phyloP scores from a whole-genome alignment of 176 grass and related monocot species.

The Aechmea fasciata region DNA sequence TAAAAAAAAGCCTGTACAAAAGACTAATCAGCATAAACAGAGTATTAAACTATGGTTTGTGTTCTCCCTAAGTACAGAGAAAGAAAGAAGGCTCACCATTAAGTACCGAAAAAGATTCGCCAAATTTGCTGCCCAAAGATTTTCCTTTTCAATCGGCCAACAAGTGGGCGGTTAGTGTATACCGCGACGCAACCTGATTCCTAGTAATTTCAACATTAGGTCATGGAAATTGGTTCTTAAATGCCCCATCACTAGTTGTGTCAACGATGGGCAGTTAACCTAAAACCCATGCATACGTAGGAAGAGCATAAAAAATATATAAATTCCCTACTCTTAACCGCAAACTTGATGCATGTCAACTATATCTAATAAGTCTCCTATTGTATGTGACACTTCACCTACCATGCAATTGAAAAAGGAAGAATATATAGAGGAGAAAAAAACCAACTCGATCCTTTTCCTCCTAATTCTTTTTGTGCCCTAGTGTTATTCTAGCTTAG shows the following conservation, averaged over 20 bases:
- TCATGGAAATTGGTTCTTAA: background rate
- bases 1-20: no score
- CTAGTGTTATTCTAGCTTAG: background rate
- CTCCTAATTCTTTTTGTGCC: background rate
- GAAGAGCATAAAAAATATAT: no score
- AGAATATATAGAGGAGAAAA: background rate
- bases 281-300: conserved; percentile 2
- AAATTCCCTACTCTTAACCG: background rate
- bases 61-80: background rate
- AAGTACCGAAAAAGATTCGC: background rate
- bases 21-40: no score
- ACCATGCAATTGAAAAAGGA: background rate
- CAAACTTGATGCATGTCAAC: background rate
- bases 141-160: background rate
- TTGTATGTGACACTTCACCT: background rate
- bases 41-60: no score
- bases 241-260: background rate
- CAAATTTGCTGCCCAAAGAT: background rate
- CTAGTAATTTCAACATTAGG: background rate
- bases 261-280: background rate
- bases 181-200: background rate
- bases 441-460: background rate
- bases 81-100: background rate
- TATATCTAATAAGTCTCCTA: no score
- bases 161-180: background rate